A percentile compares a stretch with the other conserved stretches of the same genome.
phyloP scores from a whole-genome alignment of 768 basidiomycete genomes.

The Boletus sensibilis region DNA sequence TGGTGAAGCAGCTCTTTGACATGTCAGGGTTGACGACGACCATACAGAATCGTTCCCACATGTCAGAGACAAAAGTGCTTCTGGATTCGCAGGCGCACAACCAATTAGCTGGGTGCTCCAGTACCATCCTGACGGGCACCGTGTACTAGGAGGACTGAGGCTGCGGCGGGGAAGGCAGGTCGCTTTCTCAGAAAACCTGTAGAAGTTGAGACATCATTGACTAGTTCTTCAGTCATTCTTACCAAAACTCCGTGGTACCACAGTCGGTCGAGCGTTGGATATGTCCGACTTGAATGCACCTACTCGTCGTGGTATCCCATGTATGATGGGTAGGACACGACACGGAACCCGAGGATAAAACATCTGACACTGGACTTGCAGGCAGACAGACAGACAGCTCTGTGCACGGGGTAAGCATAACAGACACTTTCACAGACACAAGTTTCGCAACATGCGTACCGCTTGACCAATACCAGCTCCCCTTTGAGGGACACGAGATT shows the following conservation, averaged over 20 bases:
- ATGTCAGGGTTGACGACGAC: slow-evolving; percentile 42
- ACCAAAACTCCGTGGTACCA: slow-evolving; percentile 11
- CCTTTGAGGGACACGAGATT: slow-evolving; percentile 7
- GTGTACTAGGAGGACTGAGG: background rate
- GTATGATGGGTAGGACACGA: slow-evolving; percentile 7
- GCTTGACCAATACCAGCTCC: slow-evolving; percentile 18
- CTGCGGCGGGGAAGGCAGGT: slow-evolving; percentile 11
- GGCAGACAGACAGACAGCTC: slow-evolving; percentile 17
- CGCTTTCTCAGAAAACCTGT: slow-evolving; percentile 15
- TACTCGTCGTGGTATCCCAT: slow-evolving; percentile 3
- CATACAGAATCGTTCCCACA: slow-evolving; percentile 49
- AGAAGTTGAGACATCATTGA: background rate
- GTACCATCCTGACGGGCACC: slow-evolving; percentile 21
- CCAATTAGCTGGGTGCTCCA: slow-evolving; percentile 4
- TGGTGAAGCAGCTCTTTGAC: slow-evolving; percentile 35
- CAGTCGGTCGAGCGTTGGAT: background rate
- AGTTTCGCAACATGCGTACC: background rate
- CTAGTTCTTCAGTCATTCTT: background rate
- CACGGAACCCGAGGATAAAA: background rate
- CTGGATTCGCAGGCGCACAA: slow-evolving; percentile 16
- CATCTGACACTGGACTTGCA: background rate
- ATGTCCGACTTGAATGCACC: slow-evolving; percentile 1
- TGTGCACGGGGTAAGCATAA: slow-evolving; percentile 1
- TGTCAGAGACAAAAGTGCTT: background rate
- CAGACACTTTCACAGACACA: background rate